Evolutionary conservation across 805 yeast genomes (phyloP).

Genomic region (Kodamaea fukazawae): DNA sequence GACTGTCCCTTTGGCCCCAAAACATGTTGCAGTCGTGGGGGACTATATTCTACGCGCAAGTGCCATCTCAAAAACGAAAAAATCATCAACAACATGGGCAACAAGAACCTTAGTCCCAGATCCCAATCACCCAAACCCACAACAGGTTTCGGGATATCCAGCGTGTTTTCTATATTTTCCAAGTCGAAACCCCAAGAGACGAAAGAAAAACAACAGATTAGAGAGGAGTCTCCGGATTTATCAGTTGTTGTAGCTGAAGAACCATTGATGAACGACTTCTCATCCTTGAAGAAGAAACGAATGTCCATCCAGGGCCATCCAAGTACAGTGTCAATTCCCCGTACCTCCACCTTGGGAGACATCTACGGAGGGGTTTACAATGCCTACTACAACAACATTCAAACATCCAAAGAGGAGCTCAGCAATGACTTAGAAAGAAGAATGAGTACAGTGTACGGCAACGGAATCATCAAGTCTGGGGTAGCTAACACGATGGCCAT

Average conservation of each 20-base stretch:
- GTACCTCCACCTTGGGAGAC: conserved; percentile 21
- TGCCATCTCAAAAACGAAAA: too few species aligned
- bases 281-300: conserved; percentile 27
- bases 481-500: background rate
- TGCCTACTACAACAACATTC: conserved; percentile 17
- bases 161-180: background rate
- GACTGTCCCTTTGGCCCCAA: too few species aligned
- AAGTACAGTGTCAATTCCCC: conserved; percentile 20
- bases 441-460: conserved; percentile 20
- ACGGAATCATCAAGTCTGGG: conserved; percentile 11
- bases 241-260: conserved; percentile 11
- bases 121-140: too few species aligned
- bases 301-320: conserved; percentile 23
- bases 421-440: conserved; percentile 30
- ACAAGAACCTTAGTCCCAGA: too few species aligned
- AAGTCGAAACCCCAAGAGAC: background rate
- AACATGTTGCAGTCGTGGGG: too few species aligned
- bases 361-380: conserved; percentile 18
- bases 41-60: too few species aligned
- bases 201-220: background rate
- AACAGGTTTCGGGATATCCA: background rate
- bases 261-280: conserved; percentile 21
- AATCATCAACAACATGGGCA: too few species aligned
- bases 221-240: background rate
- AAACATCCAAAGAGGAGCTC: conserved; percentile 17